phyloP scores from a whole-genome alignment of 257 asterid species.

The Nicotiana sylvestris region DNA sequence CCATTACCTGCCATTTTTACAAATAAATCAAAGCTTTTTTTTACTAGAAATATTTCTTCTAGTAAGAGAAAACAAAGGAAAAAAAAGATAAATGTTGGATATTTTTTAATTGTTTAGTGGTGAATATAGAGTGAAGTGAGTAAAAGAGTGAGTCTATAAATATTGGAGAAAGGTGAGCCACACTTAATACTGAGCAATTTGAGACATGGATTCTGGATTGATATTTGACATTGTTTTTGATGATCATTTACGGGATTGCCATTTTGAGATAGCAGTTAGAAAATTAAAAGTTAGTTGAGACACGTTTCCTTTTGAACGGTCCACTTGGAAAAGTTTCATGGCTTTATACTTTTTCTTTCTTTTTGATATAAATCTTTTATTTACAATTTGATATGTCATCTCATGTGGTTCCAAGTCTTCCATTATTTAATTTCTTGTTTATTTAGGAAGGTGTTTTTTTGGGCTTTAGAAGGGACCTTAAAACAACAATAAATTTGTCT shows the following conservation, averaged over 20 bases:
- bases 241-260: not conserved
- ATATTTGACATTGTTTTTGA: not conserved
- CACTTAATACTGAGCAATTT: slow-evolving; percentile 17
- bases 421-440: too few relatives aligned
- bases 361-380: not conserved
- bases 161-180: slow-evolving; percentile 37
- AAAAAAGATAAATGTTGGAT: slow-evolving; percentile 14
- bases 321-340: slow-evolving; percentile 8
- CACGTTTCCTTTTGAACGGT: not conserved
- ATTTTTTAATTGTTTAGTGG: not conserved
- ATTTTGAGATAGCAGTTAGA: slow-evolving; percentile 4
- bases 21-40: not conserved
- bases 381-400: not conserved
- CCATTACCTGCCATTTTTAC: slow-evolving; percentile 77
- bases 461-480: too few relatives aligned
- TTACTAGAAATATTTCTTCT: not conserved
- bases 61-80: slow-evolving; percentile 8
- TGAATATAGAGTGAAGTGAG: not conserved
- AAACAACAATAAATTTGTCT: too few relatives aligned
- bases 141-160: slow-evolving; percentile 13
- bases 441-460: too few relatives aligned
- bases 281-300: slow-evolving; percentile 27
- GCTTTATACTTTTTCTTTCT: not conserved
- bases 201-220: slow-evolving; percentile 4
- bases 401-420: not conserved